A percentile compares a stretch with the other conserved stretches of the same genome.
Conservation (phyloP, 2,329 filamentous ascomycete genomes). For the Hypoxylon sp. region DNA sequence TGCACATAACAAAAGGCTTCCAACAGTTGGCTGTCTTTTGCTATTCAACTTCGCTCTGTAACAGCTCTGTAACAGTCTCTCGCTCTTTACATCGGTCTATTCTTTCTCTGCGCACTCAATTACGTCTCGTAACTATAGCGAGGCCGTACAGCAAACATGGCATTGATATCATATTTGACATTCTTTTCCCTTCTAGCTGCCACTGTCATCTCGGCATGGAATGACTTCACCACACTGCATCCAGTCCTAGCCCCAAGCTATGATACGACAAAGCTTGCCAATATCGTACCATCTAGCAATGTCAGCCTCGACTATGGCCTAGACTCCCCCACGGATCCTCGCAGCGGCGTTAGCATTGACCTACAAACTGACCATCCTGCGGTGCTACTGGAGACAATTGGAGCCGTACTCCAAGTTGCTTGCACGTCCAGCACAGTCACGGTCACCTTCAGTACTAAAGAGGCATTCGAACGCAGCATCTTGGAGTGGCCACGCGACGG, state of each 20-base stretch:
- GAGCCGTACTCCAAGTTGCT: conserved; percentile 49
- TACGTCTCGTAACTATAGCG: not conserved
- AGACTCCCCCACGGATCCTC: conserved; percentile 18
- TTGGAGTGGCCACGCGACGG: conserved; percentile 45
- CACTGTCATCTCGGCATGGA: conserved; percentile 24
- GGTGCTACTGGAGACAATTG: conserved; percentile 53
- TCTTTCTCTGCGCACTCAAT: not conserved
- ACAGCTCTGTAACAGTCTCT: conserved; percentile 4
- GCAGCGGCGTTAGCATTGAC: conserved; percentile 33
- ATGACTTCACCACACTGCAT: conserved; percentile 30
- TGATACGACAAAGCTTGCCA: conserved; percentile 32
- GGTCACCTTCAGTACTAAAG: conserved; percentile 49
- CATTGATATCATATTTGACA: conserved; percentile 9
- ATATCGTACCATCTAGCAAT: conserved; percentile 39
- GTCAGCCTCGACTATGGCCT: conserved; percentile 42
- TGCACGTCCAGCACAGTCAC: conserved; percentile 49
- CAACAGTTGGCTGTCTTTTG: not conserved
- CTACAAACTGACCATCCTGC: conserved; percentile 45
- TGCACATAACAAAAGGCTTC: conserved; percentile 1
- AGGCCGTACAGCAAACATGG: conserved; percentile 25
- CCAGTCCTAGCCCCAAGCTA: conserved; percentile 36
- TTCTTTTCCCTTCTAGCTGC: conserved; percentile 20
- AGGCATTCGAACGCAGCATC: conserved; percentile 32
- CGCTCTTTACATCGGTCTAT: not conserved
- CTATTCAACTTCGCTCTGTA: not conserved